A percentile compares a stretch with the other conserved stretches of the same genome.
phyloP scores from a whole-genome alignment of 106 monocot genomes.

The Vanilla planifolia region DNA sequence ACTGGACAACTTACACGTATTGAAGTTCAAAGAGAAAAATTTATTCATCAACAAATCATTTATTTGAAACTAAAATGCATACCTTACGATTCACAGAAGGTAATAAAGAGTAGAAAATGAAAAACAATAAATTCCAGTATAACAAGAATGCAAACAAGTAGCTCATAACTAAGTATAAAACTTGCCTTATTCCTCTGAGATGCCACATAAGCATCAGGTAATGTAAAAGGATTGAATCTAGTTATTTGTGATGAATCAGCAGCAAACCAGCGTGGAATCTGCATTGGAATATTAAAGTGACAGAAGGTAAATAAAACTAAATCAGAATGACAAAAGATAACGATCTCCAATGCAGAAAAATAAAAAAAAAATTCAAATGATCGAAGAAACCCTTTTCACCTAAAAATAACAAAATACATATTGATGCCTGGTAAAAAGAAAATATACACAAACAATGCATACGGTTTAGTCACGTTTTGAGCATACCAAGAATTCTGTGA shows the following conservation, averaged over 20 bases:
- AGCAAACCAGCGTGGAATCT: conserved; percentile 51
- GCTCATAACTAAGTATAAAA: background rate
- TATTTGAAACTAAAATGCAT: conserved; percentile 2
- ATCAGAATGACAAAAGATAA: too few relatives aligned
- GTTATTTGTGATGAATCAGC: conserved; percentile 18
- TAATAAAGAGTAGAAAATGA: background rate
- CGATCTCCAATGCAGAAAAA: too few relatives aligned
- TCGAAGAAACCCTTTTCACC: too few relatives aligned
- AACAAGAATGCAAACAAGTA: background rate
- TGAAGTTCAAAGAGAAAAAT: background rate
- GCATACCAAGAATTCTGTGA: conserved; percentile 49
- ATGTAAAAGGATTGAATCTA: conserved; percentile 37
- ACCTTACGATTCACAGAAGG: background rate
- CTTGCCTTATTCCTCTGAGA: conserved; percentile 37
- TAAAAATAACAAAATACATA: background rate
- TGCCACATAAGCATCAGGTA: conserved; percentile 35
- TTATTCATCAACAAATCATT: background rate
- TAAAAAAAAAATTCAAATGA: too few relatives aligned
- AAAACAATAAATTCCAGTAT: background rate
- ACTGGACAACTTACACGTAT: too few relatives aligned
- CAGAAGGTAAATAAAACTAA: too few relatives aligned
- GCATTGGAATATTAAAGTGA: conserved; percentile 14
- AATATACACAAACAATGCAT: too few relatives aligned
- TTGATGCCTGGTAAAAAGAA: too few relatives aligned
- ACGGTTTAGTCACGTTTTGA: too few relatives aligned